Base-by-base conservation (phyloP, 306 rosid species). In the Prunus mume region DNA sequence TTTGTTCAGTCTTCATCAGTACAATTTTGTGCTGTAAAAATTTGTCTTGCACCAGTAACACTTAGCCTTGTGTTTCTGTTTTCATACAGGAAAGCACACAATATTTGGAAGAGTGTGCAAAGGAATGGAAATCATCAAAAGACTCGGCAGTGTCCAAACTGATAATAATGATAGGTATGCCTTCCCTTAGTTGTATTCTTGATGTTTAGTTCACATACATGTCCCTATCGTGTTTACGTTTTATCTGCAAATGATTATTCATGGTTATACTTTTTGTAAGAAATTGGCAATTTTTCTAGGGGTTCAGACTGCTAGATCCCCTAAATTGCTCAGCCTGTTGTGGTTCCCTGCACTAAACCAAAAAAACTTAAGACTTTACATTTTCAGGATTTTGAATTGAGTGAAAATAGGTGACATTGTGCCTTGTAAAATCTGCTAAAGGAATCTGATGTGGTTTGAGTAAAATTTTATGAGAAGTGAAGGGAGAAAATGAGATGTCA, bases 141-240 rank as follows among this genome's bases (percentile, higher is more conserved):
- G 97, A 81, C 99, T 95, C 75, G 97, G 97, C 76, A 95, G 97
- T 58, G 89, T 95, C 78, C 99, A 92, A 82, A 95, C 99, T 56
- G 99, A 95, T 83, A 95, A 87, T 85, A 95, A 63, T 78, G 99
- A 95, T 74, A 89, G 99, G 99, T 92, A 82, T 77, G 81, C 78
- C n/a, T 79, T 57, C 57, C 73, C 62, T 30, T 66, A 46, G 54
- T 69, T 24, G 9, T 65, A 17, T 28, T 25, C 32, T 58, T 58
- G 68, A 49, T 56, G 32, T 65, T 70, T 68, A 57, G 41, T 67
- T 71, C 38, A 3, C 19, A 61, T 73, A 45, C 46, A 73, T 60
- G 58, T 9, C 4, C 30, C 3, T 34, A 9, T 60, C 5, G 14
- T 43, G 57, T 32, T 45, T 43, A 19, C 24, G 9, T 61, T 43